Evolutionary conservation across 1,284 basidiomycete genomes (phyloP), one percentile per base, ranked within the genome.

Genomic region (Microbotryum saponariae): DNA sequence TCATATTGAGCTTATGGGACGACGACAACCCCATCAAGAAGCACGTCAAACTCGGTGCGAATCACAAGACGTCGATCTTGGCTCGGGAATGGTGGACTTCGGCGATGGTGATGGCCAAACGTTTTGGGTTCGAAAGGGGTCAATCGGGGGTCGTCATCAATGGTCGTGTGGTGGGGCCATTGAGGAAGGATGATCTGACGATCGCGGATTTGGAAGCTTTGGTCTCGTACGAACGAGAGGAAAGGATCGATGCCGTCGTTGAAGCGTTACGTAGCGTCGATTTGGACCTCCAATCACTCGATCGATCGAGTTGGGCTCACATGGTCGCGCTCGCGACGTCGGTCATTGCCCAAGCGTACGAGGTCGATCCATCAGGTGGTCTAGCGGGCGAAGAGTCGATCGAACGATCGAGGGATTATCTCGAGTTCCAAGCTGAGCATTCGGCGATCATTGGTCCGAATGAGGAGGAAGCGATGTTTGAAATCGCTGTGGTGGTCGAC

Each of bases 401-500:
- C 68, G 56, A 82, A 45, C 80, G 76, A 5, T 66, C 81, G 47
- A 76, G 80, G 31, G 82, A 78, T 60, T 90, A 89, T 68, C 78
- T 79, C 59, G 68, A 79, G 6, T 73, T 91, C 49, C 79, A 82
- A 4, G 79, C 81, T 7, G 75, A 83, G 9, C 82, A 86, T 61
- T 84, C 86, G 87, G 80, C 83, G 5, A 86, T 92, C 72, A 76
- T 82, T 29, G 76, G 85, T 49, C 91, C 91, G 5, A 79, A 89
- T 67, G 80, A 82, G 8, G 73, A 78, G 0, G 83, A 80, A 0
- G 86, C 92, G 0, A 71, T 87, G 21, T 83, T 86, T 65, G 85
- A 88, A 46, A 77, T 97, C 47, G 86, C 82, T 1, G 80, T 88
- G 9, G 73, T 97, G 6, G 66, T 97, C 9, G 88, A 97, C 72